Evolutionary conservation across 306 rosid species (phyloP).

Genomic region (Inga laurina): DNA sequence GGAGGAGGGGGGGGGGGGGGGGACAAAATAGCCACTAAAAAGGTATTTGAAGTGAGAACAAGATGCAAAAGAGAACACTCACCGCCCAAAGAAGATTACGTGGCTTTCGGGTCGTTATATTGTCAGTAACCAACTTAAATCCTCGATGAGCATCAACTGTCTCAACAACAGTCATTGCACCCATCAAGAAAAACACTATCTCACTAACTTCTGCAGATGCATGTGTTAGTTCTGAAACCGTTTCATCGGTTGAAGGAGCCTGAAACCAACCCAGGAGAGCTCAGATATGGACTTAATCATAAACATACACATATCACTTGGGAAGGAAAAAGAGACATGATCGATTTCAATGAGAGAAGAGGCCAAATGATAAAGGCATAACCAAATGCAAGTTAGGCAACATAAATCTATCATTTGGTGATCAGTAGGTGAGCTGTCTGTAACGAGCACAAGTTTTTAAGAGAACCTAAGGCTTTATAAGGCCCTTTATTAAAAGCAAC

Average conservation of each 20-base stretch:
- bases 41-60: constrained; percentile 5
- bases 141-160: constrained; percentile 95
- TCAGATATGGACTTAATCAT: not conserved
- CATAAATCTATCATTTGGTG: not conserved
- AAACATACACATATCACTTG: constrained; percentile 4
- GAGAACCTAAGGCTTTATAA: too few relatives aligned
- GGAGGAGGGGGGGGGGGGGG: too few relatives aligned
- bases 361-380: not conserved
- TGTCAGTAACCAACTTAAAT: constrained; percentile 93
- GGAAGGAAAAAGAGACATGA: constrained; percentile 11
- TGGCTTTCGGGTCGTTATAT: constrained; percentile 88
- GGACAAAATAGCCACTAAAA: constrained; percentile 2
- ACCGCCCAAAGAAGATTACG: constrained; percentile 96
- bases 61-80: constrained; percentile 42
- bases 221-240: constrained; percentile 79
- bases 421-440: not conserved
- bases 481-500: too few relatives aligned
- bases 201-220: constrained; percentile 94
- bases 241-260: constrained; percentile 95
- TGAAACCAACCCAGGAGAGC: constrained; percentile 33
- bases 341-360: constrained; percentile 10
- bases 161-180: constrained; percentile 97
- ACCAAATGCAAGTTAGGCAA: constrained; percentile 15
- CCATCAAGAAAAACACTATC: constrained; percentile 93
- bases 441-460: not conserved